A percentile compares a stretch with the other conserved stretches of the same genome.
Evolutionary conservation across 108 stramenopile species (phyloP).

Genomic region (Cyclotella sp.): DNA sequence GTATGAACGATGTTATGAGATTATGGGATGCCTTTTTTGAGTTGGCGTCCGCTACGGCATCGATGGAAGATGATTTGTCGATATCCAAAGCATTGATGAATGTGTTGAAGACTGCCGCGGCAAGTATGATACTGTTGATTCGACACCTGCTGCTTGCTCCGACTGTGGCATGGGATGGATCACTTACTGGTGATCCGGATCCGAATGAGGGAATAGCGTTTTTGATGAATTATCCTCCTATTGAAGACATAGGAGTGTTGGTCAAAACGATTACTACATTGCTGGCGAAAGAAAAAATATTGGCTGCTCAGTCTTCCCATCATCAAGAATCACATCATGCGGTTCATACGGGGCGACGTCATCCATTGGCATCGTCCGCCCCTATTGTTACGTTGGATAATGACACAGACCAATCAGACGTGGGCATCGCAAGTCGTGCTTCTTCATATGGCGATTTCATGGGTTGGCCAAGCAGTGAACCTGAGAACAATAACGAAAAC

Average conservation of each 20-base stretch:
- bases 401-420: background rate
- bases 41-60: constrained; percentile 34
- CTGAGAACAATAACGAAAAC: background rate
- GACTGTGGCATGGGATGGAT: constrained; percentile 35
- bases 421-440: background rate
- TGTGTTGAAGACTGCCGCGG: constrained; percentile 72
- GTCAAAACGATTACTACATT: constrained; percentile 48
- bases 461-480: constrained; percentile 11
- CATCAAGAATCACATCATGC: background rate
- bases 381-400: background rate
- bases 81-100: constrained; percentile 57
- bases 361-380: background rate
- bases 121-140: constrained; percentile 67
- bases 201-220: constrained; percentile 57
- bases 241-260: constrained; percentile 56
- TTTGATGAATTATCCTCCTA: constrained; percentile 77
- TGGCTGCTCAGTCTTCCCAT: constrained; percentile 11
- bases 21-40: constrained; percentile 70
- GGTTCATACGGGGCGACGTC: background rate
- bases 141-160: constrained; percentile 52
- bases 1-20: constrained; percentile 46
- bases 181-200: constrained; percentile 40
- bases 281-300: constrained; percentile 50
- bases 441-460: constrained; percentile 7
- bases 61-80: constrained; percentile 26